Percentiles rank a stretch among this genome's conserved stretches.
phyloP scores from a whole-genome alignment of 2,329 filamentous ascomycete species.

The Akanthomyces lecanii region DNA sequence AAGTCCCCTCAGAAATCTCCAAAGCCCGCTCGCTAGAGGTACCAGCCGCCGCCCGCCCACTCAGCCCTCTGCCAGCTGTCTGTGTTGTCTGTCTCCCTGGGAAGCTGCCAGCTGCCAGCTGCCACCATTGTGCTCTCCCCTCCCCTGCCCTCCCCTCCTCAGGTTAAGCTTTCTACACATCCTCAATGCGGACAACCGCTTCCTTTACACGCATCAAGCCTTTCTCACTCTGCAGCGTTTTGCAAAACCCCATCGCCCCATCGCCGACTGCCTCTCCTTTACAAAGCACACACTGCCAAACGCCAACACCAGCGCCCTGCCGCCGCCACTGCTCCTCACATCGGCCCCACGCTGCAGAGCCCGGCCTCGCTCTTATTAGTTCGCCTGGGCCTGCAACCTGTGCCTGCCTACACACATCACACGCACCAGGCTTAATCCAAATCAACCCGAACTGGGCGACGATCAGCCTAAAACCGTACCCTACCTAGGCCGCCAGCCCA shows the following conservation, averaged over 20 bases:
- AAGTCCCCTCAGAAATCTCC: no score
- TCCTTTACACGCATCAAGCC: background rate
- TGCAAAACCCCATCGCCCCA: background rate
- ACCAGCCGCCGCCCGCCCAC: background rate
- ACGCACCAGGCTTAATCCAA: background rate
- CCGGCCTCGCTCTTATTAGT: constrained; percentile 1
- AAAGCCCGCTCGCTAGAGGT: background rate
- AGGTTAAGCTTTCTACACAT: background rate
- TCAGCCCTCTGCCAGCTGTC: background rate
- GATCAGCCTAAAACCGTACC: constrained; percentile 1
- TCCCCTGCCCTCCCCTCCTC: background rate
- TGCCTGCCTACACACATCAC: background rate
- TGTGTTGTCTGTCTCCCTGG: no score
- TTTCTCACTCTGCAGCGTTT: background rate
- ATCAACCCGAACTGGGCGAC: background rate
- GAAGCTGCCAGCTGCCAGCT: background rate
- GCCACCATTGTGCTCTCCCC: background rate
- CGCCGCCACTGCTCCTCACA: background rate
- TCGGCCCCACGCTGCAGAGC: background rate
- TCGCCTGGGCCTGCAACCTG: background rate
- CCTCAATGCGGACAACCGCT: background rate
- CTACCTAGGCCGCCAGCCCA: background rate
- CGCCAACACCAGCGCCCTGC: background rate
- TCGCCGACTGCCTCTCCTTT: background rate
- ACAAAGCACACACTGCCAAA: background rate